These are phyloP conservation scores for Aspergillus conjunctus DNA, from an alignment of 495 filamentous ascomycete species.

Conservation along the genomic window DNA sequence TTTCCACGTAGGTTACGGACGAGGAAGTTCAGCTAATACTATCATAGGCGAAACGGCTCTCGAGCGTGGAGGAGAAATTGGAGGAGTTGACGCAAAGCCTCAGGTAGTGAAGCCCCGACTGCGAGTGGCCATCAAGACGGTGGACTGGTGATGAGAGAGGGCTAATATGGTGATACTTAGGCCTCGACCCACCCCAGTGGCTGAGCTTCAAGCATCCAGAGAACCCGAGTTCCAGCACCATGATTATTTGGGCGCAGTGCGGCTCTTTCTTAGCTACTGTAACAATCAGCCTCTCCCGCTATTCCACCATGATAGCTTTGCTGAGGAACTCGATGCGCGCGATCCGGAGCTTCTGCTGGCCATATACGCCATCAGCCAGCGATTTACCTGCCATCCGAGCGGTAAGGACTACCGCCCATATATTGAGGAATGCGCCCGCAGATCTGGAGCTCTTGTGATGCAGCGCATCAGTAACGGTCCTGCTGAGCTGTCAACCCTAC, in stretches of 20 bases:
- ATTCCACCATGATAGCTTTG: conserved; percentile 31
- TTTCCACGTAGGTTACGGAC: not conserved
- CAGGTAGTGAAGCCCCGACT: conserved; percentile 20
- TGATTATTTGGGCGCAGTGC: conserved; percentile 13
- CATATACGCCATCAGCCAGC: conserved; percentile 38
- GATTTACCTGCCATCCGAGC: conserved; percentile 29
- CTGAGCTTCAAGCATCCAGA: not conserved
- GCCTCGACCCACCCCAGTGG: conserved; percentile 6
- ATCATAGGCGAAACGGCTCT: conserved; percentile 41
- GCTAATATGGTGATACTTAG: conserved; percentile 9
- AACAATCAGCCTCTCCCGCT: conserved; percentile 45
- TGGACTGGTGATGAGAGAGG: not conserved
- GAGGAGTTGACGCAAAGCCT: conserved; percentile 36
- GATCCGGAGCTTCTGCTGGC: conserved; percentile 41
- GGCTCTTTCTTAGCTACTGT: conserved; percentile 38
- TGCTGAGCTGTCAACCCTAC: conserved; percentile 46
- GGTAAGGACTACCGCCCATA: conserved; percentile 16
- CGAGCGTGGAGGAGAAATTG: conserved; percentile 38
- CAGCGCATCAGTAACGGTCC: conserved; percentile 34
- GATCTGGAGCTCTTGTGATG: conserved; percentile 34
- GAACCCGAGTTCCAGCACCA: conserved; percentile 11
- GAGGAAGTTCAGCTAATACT: conserved; percentile 5
- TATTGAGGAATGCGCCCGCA: conserved; percentile 33
- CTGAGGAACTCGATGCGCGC: conserved; percentile 28
- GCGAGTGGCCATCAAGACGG: not conserved